phyloP scores from a whole-genome alignment of 805 yeast genomes.

The Candida hungchunana region DNA sequence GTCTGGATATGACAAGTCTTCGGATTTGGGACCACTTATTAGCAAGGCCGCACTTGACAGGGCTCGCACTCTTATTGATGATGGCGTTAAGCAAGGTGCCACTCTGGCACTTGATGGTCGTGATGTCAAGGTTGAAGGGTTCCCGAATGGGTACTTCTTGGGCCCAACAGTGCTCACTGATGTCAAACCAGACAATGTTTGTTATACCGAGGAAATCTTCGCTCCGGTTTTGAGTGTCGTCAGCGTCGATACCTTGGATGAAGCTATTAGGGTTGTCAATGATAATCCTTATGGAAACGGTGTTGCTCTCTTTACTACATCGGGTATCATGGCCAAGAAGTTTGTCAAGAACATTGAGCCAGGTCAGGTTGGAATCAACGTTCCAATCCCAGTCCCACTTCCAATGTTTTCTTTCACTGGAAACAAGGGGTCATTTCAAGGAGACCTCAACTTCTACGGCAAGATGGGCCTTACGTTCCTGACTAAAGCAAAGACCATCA shows the following conservation, averaged over 20 bases:
- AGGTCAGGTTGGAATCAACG: conserved; percentile 76
- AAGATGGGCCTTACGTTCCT: conserved; percentile 68
- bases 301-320: conserved; percentile 61
- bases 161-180: conserved; percentile 67
- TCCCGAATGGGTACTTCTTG: conserved; percentile 60
- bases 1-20: conserved; percentile 57
- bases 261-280: conserved; percentile 64
- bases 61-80: conserved; percentile 49
- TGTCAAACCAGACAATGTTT: conserved; percentile 59
- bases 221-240: conserved; percentile 68
- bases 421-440: conserved; percentile 68
- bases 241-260: conserved; percentile 63
- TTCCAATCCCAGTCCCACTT: conserved; percentile 77
- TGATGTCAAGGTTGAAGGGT: conserved; percentile 41
- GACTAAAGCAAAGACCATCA: conserved; percentile 73
- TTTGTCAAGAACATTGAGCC: conserved; percentile 65
- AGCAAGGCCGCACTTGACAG: conserved; percentile 50
- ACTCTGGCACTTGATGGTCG: conserved; percentile 61
- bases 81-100: conserved; percentile 56
- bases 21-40: conserved; percentile 70
- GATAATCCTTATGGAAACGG: conserved; percentile 67
- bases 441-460: conserved; percentile 77
- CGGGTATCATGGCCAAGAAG: conserved; percentile 67
- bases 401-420: conserved; percentile 83
- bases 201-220: conserved; percentile 69